Conservation (phyloP, 768 basidiomycete genomes). For the Clitopilus hobsonii region DNA sequence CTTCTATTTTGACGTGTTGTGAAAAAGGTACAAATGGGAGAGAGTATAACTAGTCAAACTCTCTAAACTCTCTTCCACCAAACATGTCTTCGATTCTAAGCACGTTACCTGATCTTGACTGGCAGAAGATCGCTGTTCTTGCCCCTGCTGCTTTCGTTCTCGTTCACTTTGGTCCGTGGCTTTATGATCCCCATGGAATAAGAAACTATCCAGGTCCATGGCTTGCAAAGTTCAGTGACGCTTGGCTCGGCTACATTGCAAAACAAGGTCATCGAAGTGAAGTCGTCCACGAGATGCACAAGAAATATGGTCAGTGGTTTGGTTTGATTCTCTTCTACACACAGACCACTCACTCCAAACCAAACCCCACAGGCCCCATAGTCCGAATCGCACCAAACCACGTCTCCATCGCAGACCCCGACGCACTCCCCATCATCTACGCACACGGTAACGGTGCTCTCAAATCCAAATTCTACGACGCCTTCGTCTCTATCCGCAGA, state of each 20-base stretch:
- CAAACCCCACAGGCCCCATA: slow-evolving; percentile 50
- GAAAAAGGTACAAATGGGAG: background rate
- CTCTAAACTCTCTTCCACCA: background rate
- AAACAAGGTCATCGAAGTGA: slow-evolving; percentile 75
- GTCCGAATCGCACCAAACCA: slow-evolving; percentile 76
- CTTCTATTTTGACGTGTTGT: background rate
- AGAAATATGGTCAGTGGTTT: slow-evolving; percentile 60
- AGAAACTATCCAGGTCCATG: slow-evolving; percentile 65
- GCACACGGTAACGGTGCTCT: slow-evolving; percentile 82
- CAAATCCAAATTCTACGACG: slow-evolving; percentile 76
- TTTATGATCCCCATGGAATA: slow-evolving; percentile 56
- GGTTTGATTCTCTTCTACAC: too few species aligned
- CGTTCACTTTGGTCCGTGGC: slow-evolving; percentile 42
- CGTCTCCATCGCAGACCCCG: slow-evolving; percentile 73
- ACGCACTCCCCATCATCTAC: slow-evolving; percentile 70
- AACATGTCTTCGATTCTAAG: slow-evolving; percentile 23
- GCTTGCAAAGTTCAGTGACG: slow-evolving; percentile 65
- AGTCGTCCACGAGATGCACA: slow-evolving; percentile 66
- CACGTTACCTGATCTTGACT: slow-evolving; percentile 15
- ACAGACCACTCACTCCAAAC: too few species aligned
- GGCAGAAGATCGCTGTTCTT: slow-evolving; percentile 18
- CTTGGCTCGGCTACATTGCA: slow-evolving; percentile 65
- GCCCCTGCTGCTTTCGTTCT: slow-evolving; percentile 25
- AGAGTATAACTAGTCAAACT: background rate
- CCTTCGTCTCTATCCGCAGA: slow-evolving; percentile 69